Evolutionary conservation across 768 basidiomycete genomes (phyloP), one percentile per base, ranked within the genome.

Genomic region (Thelephora aurantiotincta): DNA sequence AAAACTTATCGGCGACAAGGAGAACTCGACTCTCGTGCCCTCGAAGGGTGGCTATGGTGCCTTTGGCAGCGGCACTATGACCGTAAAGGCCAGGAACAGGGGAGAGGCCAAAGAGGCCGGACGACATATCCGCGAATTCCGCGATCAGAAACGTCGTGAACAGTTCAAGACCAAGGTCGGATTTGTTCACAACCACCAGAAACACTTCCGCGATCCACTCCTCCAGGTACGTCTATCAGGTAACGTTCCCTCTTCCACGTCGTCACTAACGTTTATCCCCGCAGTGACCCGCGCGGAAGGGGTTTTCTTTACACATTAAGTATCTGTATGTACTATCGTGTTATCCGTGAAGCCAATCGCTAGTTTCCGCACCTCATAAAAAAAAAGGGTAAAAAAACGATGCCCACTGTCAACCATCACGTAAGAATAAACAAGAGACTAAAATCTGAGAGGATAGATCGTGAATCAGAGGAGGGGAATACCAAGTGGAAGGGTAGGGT

Each of bases 81-180:
- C 92, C 9, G 75, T 97, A 51, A 88, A 82, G 61, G 94, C 91
- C 18, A 73, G 90, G 45, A 98, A 98, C 67, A 74, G 73, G n/a
- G 96, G 96, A 2, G 94, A 98, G 66, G 96, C 96, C 12, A 75
- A 76, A 53, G 84, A 97, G 63, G 94, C 94, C 18, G 89, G 82
- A 12, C 74, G 88, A 42, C 88, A 93, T 63, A 74, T 88, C 1
- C 71, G 79, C 47, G 84, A 91, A 57, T 86, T 84, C 67, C 71
- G 83, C 52, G 93, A 96, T 59, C 79, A 85, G 60, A 76, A 69
- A 55, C 70, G 77, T 45, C 73, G 75, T 50, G 85, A 94, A 58
- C 76, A 82, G 33, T 91, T 90, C 72, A 89, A 80, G 67, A 90
- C 89, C 5, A 78, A 73, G 51, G 74, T 94, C 11, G 89, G 67